phyloP scores from a whole-genome alignment of 495 filamentous ascomycete genomes.

The Elasticomyces elasticus region DNA sequence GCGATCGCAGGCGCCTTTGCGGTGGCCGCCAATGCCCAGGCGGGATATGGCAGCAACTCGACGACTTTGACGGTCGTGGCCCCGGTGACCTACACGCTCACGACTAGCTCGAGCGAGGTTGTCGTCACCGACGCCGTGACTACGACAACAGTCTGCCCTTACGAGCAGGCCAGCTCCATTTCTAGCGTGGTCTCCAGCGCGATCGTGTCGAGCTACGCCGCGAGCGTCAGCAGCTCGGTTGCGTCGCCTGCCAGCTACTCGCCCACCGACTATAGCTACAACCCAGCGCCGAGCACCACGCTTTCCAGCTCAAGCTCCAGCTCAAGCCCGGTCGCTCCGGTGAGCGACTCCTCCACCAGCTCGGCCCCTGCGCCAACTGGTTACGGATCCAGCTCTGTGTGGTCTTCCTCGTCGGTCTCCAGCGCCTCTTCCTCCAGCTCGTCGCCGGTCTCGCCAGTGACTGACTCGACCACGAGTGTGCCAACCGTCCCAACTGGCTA shows the following conservation, averaged over 20 bases:
- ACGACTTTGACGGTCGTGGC: slow-evolving; percentile 3
- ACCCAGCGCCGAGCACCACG: background rate
- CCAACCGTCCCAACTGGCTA: background rate
- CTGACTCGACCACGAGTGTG: background rate
- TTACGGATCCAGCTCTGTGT: background rate
- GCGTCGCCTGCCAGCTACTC: background rate
- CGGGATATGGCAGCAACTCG: background rate
- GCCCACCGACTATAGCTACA: background rate
- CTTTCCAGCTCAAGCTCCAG: background rate
- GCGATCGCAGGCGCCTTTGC: slow-evolving; percentile 12
- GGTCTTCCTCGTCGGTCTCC: background rate
- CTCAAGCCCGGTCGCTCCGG: background rate
- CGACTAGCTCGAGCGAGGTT: background rate
- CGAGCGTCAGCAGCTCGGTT: background rate
- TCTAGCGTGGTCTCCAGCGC: background rate
- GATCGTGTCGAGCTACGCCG: slow-evolving; percentile 1
- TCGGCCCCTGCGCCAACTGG: background rate
- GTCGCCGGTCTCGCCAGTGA: background rate
- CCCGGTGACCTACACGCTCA: slow-evolving; percentile 5
- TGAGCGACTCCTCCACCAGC: background rate
- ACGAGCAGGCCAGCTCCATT: slow-evolving; percentile 3
- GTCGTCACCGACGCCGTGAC: slow-evolving; percentile 4
- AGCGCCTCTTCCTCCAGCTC: slow-evolving; percentile 2
- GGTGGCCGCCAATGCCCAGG: slow-evolving; percentile 6
- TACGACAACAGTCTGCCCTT: slow-evolving; percentile 10